Conservation (phyloP, 2,329 filamentous ascomycete genomes). For the Diaporthe sp. region DNA sequence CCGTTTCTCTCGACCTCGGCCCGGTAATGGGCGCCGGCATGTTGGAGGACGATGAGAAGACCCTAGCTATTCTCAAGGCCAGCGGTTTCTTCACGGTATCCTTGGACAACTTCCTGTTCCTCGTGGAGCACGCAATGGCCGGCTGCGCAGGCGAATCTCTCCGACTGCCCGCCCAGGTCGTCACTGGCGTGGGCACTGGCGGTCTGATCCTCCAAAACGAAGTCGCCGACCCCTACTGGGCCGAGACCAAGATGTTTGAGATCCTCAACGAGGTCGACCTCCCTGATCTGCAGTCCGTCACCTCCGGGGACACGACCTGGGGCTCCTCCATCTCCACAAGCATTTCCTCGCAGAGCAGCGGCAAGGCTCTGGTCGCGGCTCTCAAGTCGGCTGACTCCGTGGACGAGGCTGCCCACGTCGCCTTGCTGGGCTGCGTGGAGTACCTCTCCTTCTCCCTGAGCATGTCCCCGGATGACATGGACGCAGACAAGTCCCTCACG, state of each 20-base stretch:
- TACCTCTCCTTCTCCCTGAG: constrained; percentile 65
- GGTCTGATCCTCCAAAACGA: constrained; percentile 67
- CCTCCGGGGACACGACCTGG: constrained; percentile 44
- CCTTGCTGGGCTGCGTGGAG: constrained; percentile 60
- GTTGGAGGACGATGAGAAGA: constrained; percentile 63
- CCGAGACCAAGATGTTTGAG: constrained; percentile 62
- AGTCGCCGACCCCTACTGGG: constrained; percentile 68
- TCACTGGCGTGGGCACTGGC: constrained; percentile 68
- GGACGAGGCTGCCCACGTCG: constrained; percentile 59
- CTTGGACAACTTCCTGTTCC: constrained; percentile 62
- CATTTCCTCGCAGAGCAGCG: constrained; percentile 38
- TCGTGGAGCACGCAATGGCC: constrained; percentile 63
- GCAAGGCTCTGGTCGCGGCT: constrained; percentile 52
- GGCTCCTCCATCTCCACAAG: not conserved
- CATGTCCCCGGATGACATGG: constrained; percentile 63
- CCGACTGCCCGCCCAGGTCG: constrained; percentile 60
- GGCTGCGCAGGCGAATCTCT: constrained; percentile 48
- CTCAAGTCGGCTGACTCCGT: constrained; percentile 55
- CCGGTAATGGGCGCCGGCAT: constrained; percentile 68
- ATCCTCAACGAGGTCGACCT: constrained; percentile 65
- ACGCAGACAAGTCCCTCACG: constrained; percentile 57
- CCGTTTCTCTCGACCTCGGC: constrained; percentile 65
- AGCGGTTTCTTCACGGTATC: constrained; percentile 69
- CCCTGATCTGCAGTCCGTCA: constrained; percentile 11
- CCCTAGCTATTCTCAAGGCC: constrained; percentile 63